phyloP scores from a whole-genome alignment of 2,329 filamentous ascomycete genomes.

The Venturia effusa region DNA sequence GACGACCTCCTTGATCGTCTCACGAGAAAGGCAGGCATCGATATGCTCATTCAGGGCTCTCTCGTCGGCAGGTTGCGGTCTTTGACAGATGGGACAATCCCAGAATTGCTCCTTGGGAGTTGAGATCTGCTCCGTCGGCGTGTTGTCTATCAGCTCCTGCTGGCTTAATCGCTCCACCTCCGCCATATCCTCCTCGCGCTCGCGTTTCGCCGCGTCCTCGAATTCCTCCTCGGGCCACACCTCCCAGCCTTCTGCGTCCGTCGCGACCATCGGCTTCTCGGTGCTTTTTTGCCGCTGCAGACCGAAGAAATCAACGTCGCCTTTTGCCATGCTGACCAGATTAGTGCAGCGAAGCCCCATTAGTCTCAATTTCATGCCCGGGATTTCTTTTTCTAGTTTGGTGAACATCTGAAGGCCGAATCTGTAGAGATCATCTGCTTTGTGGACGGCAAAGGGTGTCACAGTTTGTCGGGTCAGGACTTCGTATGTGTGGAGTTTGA shows the following conservation, averaged over 20 bases:
- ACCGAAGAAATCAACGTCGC: slow-evolving; percentile 73
- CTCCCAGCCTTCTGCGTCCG: slow-evolving; percentile 48
- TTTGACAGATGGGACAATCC: slow-evolving; percentile 81
- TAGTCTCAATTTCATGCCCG: slow-evolving; percentile 66
- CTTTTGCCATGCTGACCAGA: slow-evolving; percentile 74
- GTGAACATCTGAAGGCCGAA: slow-evolving; percentile 71
- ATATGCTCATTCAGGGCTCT: slow-evolving; percentile 80
- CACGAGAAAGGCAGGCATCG: slow-evolving; percentile 76
- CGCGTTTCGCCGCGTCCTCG: slow-evolving; percentile 49
- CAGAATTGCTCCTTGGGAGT: slow-evolving; percentile 42
- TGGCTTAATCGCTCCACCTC: slow-evolving; percentile 53
- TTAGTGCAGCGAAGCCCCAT: slow-evolving; percentile 87
- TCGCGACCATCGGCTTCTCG: slow-evolving; percentile 11
- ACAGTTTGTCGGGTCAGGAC: slow-evolving; percentile 75
- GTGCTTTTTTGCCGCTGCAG: slow-evolving; percentile 18
- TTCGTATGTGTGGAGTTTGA: slow-evolving; percentile 91
- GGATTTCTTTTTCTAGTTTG: slow-evolving; percentile 76
- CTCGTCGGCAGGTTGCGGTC: slow-evolving; percentile 66
- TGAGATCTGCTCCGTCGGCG: not conserved
- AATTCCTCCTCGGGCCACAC: slow-evolving; percentile 58
- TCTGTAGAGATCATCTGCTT: slow-evolving; percentile 73
- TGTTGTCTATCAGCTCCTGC: slow-evolving; percentile 16
- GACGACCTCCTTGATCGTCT: slow-evolving; percentile 68
- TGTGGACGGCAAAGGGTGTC: slow-evolving; percentile 52
- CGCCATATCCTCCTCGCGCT: slow-evolving; percentile 49